Percentiles rank a stretch among this genome's conserved stretches.
Conservation (phyloP, 768 basidiomycete genomes). For the Termitomyces sp. region DNA sequence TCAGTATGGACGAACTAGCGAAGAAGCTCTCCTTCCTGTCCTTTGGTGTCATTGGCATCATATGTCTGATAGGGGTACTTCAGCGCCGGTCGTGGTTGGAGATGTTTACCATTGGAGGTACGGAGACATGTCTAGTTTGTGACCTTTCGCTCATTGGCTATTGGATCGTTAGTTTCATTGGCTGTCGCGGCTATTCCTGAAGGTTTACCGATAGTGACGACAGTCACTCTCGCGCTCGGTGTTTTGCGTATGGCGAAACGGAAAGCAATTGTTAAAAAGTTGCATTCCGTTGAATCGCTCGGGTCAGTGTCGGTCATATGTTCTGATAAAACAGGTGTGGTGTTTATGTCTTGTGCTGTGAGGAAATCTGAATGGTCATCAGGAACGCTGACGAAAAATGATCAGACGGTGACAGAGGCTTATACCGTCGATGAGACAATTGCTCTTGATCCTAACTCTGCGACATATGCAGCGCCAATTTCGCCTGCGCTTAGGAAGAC, state of each 20-base stretch:
- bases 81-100: conserved; percentile 89
- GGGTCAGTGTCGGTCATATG: conserved; percentile 97
- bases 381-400: conserved; percentile 93
- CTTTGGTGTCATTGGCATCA: conserved; percentile 92
- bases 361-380: conserved; percentile 14
- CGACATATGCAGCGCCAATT: conserved; percentile 28
- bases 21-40: conserved; percentile 86
- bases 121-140: conserved; percentile 13
- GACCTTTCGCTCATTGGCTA: background rate
- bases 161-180: conserved; percentile 65
- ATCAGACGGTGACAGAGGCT: conserved; percentile 87
- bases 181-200: conserved; percentile 99
- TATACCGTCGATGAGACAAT: conserved; percentile 84
- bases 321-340: conserved; percentile 89
- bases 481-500: conserved; percentile 70
- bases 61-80: conserved; percentile 83
- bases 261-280: conserved; percentile 95
- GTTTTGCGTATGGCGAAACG: conserved; percentile 91
- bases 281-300: conserved; percentile 91
- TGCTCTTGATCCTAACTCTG: conserved; percentile 51
- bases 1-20: conserved; percentile 95
- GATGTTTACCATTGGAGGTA: conserved; percentile 99
- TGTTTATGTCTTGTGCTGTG: background rate
- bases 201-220: conserved; percentile 94
- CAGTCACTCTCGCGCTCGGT: conserved; percentile 92